Percentiles rank a stretch among this genome's conserved stretches.
Conservation (phyloP, 495 filamentous ascomycete genomes). For the Aspergillus biplanus region DNA sequence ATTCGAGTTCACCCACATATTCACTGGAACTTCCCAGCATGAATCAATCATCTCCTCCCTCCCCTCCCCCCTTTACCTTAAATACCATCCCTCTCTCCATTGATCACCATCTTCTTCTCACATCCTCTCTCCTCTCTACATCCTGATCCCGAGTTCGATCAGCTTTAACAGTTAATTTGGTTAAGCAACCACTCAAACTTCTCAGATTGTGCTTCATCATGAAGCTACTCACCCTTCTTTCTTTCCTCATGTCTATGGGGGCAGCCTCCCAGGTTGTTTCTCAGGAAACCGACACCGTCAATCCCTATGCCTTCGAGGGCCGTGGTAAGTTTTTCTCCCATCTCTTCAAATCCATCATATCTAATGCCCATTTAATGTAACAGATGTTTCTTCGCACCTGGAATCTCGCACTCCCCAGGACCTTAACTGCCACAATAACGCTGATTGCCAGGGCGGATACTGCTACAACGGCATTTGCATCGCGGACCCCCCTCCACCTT, state of each 20-base stretch:
- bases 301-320: not conserved
- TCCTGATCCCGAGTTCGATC: not conserved
- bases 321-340: not conserved
- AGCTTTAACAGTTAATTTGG: not conserved
- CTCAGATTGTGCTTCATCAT: not conserved
- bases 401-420: slow-evolving; percentile 3
- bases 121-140: not conserved
- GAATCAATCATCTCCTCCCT: not conserved
- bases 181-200: not conserved
- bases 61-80: not conserved
- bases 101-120: not conserved
- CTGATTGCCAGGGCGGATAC: slow-evolving; percentile 9
- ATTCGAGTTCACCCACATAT: not conserved
- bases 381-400: not conserved
- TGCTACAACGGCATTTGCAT: slow-evolving; percentile 18
- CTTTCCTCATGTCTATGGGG: not conserved
- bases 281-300: not conserved
- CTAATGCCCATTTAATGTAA: not conserved
- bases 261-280: not conserved
- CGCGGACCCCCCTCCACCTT: not conserved
- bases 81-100: not conserved
- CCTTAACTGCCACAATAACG: slow-evolving; percentile 2
- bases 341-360: not conserved
- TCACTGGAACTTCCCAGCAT: not conserved
- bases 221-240: slow-evolving; percentile 2